phyloP scores from a whole-genome alignment of 2,329 filamentous ascomycete species.

The Colletotrichum graminicola region DNA sequence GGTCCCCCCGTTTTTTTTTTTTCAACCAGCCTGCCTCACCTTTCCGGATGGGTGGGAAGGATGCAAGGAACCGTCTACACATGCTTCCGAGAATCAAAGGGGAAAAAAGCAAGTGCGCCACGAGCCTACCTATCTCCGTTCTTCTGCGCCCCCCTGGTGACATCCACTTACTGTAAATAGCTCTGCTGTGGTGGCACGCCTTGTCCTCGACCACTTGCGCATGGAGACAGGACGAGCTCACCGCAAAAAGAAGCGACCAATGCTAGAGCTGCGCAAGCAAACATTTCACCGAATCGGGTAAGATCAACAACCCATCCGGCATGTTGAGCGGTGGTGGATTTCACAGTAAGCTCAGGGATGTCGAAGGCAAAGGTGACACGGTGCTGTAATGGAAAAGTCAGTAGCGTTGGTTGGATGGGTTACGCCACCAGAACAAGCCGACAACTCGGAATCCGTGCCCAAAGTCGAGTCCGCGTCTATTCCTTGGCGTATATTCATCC shows the following conservation, averaged over 20 bases:
- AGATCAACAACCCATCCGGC: slow-evolving; percentile 15
- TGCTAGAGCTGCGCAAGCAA: slow-evolving; percentile 29
- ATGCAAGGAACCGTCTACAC: background rate
- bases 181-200: slow-evolving; percentile 6
- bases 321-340: background rate
- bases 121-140: background rate
- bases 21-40: background rate
- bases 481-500: slow-evolving; percentile 4
- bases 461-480: slow-evolving; percentile 1
- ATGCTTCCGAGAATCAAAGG: background rate
- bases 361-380: background rate
- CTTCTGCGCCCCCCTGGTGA: slow-evolving; percentile 16
- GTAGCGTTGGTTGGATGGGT: slow-evolving; percentile 14
- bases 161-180: background rate
- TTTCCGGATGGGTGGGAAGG: background rate
- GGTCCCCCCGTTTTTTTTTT: background rate
- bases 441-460: slow-evolving; percentile 1
- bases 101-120: background rate
- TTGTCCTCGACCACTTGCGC: slow-evolving; percentile 6
- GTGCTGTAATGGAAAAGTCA: background rate
- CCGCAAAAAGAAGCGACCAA: slow-evolving; percentile 28
- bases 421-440: slow-evolving; percentile 4
- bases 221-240: slow-evolving; percentile 13
- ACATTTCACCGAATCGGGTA: slow-evolving; percentile 18
- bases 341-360: slow-evolving; percentile 10